Evolutionary conservation across 2,329 filamentous ascomycete genomes (phyloP).

Genomic region (Mycosphaerelloides madeirae): DNA sequence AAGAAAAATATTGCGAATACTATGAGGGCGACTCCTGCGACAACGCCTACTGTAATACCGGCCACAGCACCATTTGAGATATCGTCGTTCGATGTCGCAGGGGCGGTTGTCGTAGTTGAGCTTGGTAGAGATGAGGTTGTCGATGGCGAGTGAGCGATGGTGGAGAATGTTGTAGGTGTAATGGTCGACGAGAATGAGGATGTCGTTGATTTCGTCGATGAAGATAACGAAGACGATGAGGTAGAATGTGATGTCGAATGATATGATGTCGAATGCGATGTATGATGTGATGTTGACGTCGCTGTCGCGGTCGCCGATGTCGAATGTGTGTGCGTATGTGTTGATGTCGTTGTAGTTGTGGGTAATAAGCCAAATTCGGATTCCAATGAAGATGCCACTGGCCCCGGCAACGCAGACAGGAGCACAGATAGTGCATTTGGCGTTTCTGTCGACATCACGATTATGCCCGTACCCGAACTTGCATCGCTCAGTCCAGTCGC

Average conservation of each 20-base stretch:
- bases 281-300: conserved; percentile 3
- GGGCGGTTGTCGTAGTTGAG: conserved; percentile 6
- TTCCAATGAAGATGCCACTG: conserved; percentile 1
- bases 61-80: conserved; percentile 11
- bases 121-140: conserved; percentile 6
- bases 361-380: conserved; percentile 2
- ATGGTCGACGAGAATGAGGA: conserved; percentile 2
- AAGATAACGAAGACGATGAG: conserved; percentile 2
- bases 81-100: background rate
- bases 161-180: conserved; percentile 1
- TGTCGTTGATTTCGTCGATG: conserved; percentile 1
- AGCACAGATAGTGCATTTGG: conserved; percentile 8
- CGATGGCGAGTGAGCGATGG: background rate
- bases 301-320: background rate
- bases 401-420: conserved; percentile 6
- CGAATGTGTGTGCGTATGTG: background rate
- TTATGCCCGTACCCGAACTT: too few species aligned
- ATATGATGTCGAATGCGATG: background rate
- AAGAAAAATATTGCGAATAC: conserved; percentile 14
- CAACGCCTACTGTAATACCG: conserved; percentile 19
- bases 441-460: background rate
- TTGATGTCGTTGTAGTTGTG: background rate
- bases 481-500: too few species aligned
- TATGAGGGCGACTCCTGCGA: conserved; percentile 18
- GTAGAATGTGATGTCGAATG: background rate